Evolutionary conservation across 2,329 filamentous ascomycete genomes (phyloP).

Genomic region (Fusarium incarnatum): DNA sequence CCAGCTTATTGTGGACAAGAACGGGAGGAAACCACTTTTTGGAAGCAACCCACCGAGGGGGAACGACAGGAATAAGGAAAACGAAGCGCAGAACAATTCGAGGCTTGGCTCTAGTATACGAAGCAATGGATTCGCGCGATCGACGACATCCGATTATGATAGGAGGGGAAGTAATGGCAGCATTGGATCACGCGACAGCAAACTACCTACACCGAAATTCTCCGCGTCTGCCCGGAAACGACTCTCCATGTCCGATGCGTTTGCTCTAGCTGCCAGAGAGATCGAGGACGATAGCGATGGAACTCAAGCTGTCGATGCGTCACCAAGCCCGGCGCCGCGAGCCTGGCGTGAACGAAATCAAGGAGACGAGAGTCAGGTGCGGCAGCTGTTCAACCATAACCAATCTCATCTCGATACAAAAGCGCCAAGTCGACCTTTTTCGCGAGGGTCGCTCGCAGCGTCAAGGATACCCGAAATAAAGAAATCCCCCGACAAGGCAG

Average conservation of each 20-base stretch:
- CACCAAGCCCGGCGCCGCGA: conserved; percentile 64
- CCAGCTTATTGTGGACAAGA: conserved; percentile 54
- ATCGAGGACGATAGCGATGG: conserved; percentile 44
- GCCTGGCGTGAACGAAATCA: conserved; percentile 54
- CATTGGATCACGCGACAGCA: conserved; percentile 48
- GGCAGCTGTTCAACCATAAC: conserved; percentile 45
- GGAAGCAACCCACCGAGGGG: conserved; percentile 40
- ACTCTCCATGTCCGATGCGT: conserved; percentile 59
- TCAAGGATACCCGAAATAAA: conserved; percentile 37
- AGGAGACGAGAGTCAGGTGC: conserved; percentile 49
- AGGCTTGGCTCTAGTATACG: conserved; percentile 24
- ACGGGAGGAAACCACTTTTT: conserved; percentile 58
- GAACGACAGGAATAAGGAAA: conserved; percentile 42
- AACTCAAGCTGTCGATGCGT: conserved; percentile 55
- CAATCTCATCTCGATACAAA: conserved; percentile 50
- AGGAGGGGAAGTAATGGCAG: conserved; percentile 39
- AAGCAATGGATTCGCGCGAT: conserved; percentile 37
- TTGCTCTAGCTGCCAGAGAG: conserved; percentile 50
- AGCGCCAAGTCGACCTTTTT: conserved; percentile 39
- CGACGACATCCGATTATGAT: conserved; percentile 45
- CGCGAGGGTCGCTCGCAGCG: conserved; percentile 40
- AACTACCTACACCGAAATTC: conserved; percentile 51
- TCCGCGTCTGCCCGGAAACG: conserved; percentile 49
- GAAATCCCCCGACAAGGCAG: conserved; percentile 30
- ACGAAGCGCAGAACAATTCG: conserved; percentile 30